Percentiles rank a stretch among this genome's conserved stretches.
Evolutionary conservation across 169 alveolate genomes (phyloP).

Genomic region (Plasmodium gallinaceum): DNA sequence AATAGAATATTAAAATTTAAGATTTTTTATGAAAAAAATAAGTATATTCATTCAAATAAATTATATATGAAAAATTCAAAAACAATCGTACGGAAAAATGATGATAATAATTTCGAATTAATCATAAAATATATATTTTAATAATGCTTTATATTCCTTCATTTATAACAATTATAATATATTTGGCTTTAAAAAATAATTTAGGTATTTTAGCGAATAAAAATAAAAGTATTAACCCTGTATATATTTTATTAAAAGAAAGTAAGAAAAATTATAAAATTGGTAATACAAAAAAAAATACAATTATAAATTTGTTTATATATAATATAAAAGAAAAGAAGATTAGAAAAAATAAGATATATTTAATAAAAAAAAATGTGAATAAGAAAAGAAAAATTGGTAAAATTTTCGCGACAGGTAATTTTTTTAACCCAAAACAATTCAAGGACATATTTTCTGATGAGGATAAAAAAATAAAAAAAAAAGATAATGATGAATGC

Average conservation of each 20-base stretch:
- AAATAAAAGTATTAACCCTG: conserved; percentile 21
- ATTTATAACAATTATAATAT: background rate
- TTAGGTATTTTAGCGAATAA: conserved; percentile 26
- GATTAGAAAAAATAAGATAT: background rate
- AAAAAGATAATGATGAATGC: conserved; percentile 7
- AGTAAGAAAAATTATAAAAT: background rate
- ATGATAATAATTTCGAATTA: background rate
- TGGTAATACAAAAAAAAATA: conserved; percentile 3
- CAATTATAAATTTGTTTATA: conserved; percentile 14
- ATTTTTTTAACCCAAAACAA: conserved; percentile 68
- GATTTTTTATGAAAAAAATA: too few relatives aligned
- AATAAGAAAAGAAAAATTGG: conserved; percentile 17
- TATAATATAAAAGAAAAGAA: background rate
- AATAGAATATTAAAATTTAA: too few relatives aligned
- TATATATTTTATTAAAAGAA: background rate
- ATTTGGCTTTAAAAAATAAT: conserved; percentile 20
- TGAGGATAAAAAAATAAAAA: conserved; percentile 25
- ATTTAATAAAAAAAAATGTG: background rate
- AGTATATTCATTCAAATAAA: too few relatives aligned
- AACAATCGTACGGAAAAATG: background rate
- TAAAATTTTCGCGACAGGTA: conserved; percentile 21
- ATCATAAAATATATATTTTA: background rate
- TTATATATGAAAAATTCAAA: background rate
- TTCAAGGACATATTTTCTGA: conserved; percentile 53
- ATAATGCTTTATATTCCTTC: conserved; percentile 35